Evolutionary conservation across 352 stramenopile species (phyloP).

Genomic region (Globisporangium irregulare): DNA sequence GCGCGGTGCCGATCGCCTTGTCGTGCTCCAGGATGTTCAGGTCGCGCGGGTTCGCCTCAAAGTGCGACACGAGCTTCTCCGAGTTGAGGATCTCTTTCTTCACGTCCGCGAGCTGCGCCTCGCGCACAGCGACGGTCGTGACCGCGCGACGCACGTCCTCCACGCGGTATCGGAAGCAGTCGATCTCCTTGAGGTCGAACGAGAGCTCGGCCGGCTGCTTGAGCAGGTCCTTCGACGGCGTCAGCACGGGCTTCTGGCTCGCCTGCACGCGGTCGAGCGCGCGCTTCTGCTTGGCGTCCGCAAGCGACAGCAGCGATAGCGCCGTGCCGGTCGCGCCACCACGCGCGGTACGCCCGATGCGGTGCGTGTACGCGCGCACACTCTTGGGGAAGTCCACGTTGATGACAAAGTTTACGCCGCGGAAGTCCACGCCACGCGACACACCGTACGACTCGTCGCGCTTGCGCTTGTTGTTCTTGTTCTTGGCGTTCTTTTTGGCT

Average conservation of each 20-base stretch:
- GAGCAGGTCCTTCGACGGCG: constrained; percentile 78
- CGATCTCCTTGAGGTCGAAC: constrained; percentile 98
- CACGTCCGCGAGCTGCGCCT: constrained; percentile 94
- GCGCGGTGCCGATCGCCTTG: constrained; percentile 92
- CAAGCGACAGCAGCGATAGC: constrained; percentile 91
- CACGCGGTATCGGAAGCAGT: constrained; percentile 98
- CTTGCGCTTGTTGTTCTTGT: constrained; percentile 47
- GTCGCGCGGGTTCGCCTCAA: constrained; percentile 96
- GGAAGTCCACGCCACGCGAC: constrained; percentile 97
- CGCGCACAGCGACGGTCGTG: constrained; percentile 92
- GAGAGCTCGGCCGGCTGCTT: constrained; percentile 93
- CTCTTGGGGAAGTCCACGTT: constrained; percentile 98
- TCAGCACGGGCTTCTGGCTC: constrained; percentile 85
- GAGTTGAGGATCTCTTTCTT: constrained; percentile 99
- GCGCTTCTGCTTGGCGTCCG: constrained; percentile 76
- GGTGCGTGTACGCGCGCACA: constrained; percentile 96
- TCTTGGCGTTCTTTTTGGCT: constrained; percentile 35
- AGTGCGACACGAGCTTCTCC: constrained; percentile 95
- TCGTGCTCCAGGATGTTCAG: constrained; percentile 96
- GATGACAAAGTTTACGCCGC: constrained; percentile 97
- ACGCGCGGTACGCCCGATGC: constrained; percentile 97
- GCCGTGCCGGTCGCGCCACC: constrained; percentile 95
- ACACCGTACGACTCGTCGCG: constrained; percentile 95
- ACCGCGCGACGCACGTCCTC: constrained; percentile 94
- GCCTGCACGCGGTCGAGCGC: constrained; percentile 91